Evolutionary conservation across 139 green algal genomes (phyloP), one percentile per base, ranked within the genome.

Genomic region (Monoraphidium neglectum): DNA sequence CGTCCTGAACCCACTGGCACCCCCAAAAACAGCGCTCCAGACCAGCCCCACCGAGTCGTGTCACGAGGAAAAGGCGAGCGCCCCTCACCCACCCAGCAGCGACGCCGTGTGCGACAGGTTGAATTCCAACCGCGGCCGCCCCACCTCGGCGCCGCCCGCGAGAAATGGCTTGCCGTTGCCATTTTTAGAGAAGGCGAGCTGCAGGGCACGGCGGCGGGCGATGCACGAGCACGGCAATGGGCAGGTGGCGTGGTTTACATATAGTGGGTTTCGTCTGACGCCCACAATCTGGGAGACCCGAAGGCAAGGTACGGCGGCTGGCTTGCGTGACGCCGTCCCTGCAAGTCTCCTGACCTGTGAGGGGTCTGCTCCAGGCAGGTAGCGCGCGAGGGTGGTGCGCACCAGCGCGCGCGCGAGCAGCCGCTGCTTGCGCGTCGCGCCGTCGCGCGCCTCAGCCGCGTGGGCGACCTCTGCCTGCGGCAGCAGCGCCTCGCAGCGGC

Each of bases 91-190:
- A 79, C 87, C 87, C 23, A 92, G 64, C 30, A 92, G 60, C 2
- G 73, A 60, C 15, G 43, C 5, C 21, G 87, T 92, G 69, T 92
- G 88, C 21, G 83, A 83, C 35, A 92, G 73, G 79, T 91, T 92
- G 84, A 92, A 92, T 61, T 84, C 72, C 59, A 92, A 71, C 23
- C 23, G 53, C 2, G 72, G 56, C 23, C 61, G 60, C 28, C 56
- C 28, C 6, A 30, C 32, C 2, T 60, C 54, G 30, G 40, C 63
- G 61, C 63, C 57, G 49, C 51, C 70, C 4, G 43, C n/a, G 24
- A 92, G 59, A 23, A 53, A 5, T 16, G 87, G 87, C 77, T 92
- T 92, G 68, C 87, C 87, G 64, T 85, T 69, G 0, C 1, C 0
- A 40, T 77, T 83, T n/a, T 61, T 64, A 57, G 64, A 65, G 76